These are phyloP conservation scores for Botrytis medusae DNA, from an alignment of 2,329 filamentous ascomycete species.

Conservation along the genomic window DNA sequence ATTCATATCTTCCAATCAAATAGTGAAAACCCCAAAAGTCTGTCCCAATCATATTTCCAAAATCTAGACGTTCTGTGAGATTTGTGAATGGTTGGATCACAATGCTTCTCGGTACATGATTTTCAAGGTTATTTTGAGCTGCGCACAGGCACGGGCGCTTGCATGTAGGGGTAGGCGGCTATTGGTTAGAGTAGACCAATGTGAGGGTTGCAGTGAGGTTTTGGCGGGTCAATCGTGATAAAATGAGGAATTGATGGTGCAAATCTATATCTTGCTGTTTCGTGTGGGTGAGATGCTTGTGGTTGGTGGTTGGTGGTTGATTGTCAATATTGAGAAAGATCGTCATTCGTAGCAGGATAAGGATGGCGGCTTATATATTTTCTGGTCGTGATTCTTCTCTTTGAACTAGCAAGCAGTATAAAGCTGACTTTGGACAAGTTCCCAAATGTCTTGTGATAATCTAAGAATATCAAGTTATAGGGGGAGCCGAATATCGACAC, in stretches of 20 bases:
- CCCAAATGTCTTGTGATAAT: neutral
- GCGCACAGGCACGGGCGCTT: constrained; percentile 11
- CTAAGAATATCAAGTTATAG: neutral
- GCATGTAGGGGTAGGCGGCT: constrained; percentile 13
- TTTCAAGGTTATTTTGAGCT: neutral
- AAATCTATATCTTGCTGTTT: neutral
- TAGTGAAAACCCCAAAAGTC: neutral
- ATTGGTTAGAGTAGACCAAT: neutral
- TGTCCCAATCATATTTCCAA: neutral
- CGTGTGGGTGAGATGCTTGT: neutral
- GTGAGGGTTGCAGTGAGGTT: neutral
- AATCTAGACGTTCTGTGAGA: neutral
- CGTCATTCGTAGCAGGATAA: neutral
- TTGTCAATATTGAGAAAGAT: neutral
- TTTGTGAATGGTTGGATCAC: neutral
- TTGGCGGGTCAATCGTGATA: neutral
- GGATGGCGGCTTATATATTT: no score
- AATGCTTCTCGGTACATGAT: neutral
- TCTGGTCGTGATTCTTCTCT: neutral
- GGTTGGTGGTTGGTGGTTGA: neutral
- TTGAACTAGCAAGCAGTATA: neutral
- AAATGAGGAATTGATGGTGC: neutral
- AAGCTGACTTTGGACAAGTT: neutral
- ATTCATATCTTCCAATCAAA: constrained; percentile 10
- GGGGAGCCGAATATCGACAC: neutral